A percentile compares a stretch with the other conserved stretches of the same genome.
Conservation (phyloP, 176 grass and related monocot species). For the Hyparrhenia diplandra region DNA sequence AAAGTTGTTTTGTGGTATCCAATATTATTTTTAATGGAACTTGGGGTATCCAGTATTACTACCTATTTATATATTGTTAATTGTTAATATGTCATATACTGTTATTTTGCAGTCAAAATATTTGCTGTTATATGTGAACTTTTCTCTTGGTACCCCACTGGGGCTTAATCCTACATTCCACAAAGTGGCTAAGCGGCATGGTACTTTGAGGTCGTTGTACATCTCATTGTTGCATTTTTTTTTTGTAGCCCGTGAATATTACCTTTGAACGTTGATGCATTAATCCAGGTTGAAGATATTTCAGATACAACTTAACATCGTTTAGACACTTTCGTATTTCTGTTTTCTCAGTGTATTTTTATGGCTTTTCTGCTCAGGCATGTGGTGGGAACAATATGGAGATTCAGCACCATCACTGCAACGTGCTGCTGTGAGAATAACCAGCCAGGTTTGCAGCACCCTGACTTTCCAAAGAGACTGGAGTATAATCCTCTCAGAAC, state of each 20-base stretch:
- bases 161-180: background rate
- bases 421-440: slow-evolving; percentile 73
- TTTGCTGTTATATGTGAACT: background rate
- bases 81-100: background rate
- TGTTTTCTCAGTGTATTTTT: slow-evolving; percentile 1
- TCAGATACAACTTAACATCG: background rate
- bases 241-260: background rate
- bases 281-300: slow-evolving; percentile 3
- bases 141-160: background rate
- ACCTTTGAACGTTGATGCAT: background rate
- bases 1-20: background rate
- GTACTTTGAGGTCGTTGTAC: slow-evolving; percentile 4
- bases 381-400: slow-evolving; percentile 97
- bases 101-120: background rate
- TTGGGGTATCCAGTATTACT: background rate
- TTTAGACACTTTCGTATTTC: background rate
- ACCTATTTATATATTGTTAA: background rate
- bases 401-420: slow-evolving; percentile 80
- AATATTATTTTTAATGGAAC: too few relatives aligned
- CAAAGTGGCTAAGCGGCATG: background rate
- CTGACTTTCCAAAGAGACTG: slow-evolving; percentile 74
- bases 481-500: slow-evolving; percentile 61
- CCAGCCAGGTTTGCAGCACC: slow-evolving; percentile 91
- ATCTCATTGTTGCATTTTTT: background rate
- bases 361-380: slow-evolving; percentile 41